Base-by-base conservation (phyloP, 2,329 filamentous ascomycete genomes). In the Penicillium janthinellum region DNA sequence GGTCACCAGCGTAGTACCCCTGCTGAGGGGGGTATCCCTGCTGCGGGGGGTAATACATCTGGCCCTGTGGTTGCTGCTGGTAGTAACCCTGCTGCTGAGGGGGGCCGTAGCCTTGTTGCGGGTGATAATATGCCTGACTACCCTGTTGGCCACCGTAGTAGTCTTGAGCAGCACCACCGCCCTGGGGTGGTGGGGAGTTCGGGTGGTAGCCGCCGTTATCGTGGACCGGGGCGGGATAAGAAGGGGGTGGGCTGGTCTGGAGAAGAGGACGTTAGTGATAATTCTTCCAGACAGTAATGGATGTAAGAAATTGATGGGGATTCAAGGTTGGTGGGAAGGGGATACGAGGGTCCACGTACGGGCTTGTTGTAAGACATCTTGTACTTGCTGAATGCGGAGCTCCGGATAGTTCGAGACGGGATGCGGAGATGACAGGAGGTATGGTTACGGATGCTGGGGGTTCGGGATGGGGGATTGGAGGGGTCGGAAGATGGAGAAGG, bases 1-100 rank as follows among this genome's bases (percentile, higher is more conserved):
- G 71, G 39, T 76, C 71, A 53, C 74, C 70, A 14, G 71, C 68
- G 47, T 75, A 74, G 54, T 79, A 76, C 3, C 75, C 77, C 47
- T 73, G 73, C 62, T 66, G 65, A 15, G 52, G 56, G 1, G 39
- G 52, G 38, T 64, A 64, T 8, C 64, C 69, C 52, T 72, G 62
- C 42, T 66, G 71, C 11, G 68, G 74, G 6, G 72, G 71, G 20
- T 72, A 71, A 50, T 65, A 66, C 51, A 53, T 53, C 51, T 53
- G 51, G 28, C 58, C 58, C 54, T 73, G 73, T 52, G 71, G 72
- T n/a, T 69, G 72, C 37, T 66, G 70, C 38, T 64, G 67, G 39
- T 63, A 65, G 59, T 75, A 75, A 58, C 62, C 64, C 56, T 73
- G 67, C 20, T 73, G 67, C 20, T 68, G 70, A 20, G 67, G 69